Conservation (phyloP, 2,329 filamentous ascomycete genomes). For the Penicillium sp. region DNA sequence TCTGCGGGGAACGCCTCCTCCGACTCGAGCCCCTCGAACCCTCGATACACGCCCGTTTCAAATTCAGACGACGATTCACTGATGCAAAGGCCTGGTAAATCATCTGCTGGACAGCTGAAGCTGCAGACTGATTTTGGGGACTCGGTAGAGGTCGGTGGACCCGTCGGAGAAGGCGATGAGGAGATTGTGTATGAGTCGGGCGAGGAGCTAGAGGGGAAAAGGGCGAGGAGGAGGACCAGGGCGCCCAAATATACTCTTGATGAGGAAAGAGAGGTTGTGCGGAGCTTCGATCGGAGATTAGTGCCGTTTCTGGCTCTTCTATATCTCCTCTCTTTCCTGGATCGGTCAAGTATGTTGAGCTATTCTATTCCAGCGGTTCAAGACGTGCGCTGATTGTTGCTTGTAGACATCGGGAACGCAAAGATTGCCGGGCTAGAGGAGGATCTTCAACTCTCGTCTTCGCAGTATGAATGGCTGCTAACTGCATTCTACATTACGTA, state of each 20-base stretch:
- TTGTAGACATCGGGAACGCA: conserved; percentile 59
- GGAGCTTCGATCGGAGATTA: conserved; percentile 73
- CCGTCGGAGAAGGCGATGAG: conserved; percentile 25
- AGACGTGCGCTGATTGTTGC: conserved; percentile 8
- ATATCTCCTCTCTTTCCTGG: conserved; percentile 81
- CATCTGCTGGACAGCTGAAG: conserved; percentile 23
- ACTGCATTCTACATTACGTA: conserved; percentile 65
- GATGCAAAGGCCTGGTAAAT: conserved; percentile 13
- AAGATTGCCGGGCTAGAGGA: conserved; percentile 57
- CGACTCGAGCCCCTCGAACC: conserved; percentile 25
- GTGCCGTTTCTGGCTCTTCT: conserved; percentile 78
- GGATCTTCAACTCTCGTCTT: conserved; percentile 54
- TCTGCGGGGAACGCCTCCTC: conserved; percentile 28
- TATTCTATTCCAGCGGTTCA: neutral
- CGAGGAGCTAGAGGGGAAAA: conserved; percentile 21
- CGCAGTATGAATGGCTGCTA: conserved; percentile 61
- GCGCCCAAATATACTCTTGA: conserved; percentile 50
- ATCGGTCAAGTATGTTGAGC: conserved; percentile 68
- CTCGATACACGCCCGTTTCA: conserved; percentile 37
- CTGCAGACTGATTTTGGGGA: conserved; percentile 37
- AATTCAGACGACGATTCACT: conserved; percentile 29
- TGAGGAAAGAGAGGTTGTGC: conserved; percentile 69
- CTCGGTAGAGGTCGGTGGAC: conserved; percentile 11
- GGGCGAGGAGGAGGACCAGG: conserved; percentile 1
- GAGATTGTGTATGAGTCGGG: conserved; percentile 30